These are phyloP conservation scores for Phytophthora aleatoria DNA, from an alignment of 352 stramenopile species.

Conservation along the genomic window DNA sequence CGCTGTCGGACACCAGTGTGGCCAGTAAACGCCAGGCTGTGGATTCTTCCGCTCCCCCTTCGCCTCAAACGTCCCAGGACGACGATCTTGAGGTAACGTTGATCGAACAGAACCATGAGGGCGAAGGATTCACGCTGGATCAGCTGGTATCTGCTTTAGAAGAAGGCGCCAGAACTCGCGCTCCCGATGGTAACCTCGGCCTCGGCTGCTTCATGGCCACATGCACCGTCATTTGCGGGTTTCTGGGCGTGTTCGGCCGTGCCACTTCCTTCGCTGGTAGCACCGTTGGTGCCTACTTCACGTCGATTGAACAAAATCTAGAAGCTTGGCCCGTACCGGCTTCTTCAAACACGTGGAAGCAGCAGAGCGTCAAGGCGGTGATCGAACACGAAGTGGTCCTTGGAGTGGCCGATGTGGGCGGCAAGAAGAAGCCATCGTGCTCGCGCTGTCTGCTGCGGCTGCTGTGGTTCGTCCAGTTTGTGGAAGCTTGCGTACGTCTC, in stretches of 20 bases:
- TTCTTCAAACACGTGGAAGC: conserved; percentile 46
- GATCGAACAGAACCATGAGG: conserved; percentile 41
- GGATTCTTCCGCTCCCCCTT: conserved; percentile 26
- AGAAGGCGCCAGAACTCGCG: conserved; percentile 31
- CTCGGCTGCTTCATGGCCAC: conserved; percentile 54
- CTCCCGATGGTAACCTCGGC: conserved; percentile 44
- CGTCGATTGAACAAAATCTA: conserved; percentile 70
- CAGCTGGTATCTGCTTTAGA: conserved; percentile 55
- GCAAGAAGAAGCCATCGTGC: conserved; percentile 87
- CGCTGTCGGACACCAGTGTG: conserved; percentile 28
- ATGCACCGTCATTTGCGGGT: conserved; percentile 70
- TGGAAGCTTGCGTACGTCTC: conserved; percentile 73
- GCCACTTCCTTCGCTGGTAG: conserved; percentile 82
- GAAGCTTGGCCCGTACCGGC: conserved; percentile 42
- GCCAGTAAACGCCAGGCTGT: conserved; percentile 11
- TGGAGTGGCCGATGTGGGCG: conserved; percentile 58
- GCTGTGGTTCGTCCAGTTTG: conserved; percentile 87
- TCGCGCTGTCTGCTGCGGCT: conserved; percentile 72
- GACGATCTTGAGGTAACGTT: conserved; percentile 70
- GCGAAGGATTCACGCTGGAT: conserved; percentile 46
- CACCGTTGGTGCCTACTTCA: conserved; percentile 77
- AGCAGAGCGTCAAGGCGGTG: conserved; percentile 58
- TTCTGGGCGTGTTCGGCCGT: conserved; percentile 79
- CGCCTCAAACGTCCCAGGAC: conserved; percentile 41
- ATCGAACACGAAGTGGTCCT: conserved; percentile 71